Base-by-base conservation (phyloP, 2,329 filamentous ascomycete species). In the Trichoderma atroviride region DNA sequence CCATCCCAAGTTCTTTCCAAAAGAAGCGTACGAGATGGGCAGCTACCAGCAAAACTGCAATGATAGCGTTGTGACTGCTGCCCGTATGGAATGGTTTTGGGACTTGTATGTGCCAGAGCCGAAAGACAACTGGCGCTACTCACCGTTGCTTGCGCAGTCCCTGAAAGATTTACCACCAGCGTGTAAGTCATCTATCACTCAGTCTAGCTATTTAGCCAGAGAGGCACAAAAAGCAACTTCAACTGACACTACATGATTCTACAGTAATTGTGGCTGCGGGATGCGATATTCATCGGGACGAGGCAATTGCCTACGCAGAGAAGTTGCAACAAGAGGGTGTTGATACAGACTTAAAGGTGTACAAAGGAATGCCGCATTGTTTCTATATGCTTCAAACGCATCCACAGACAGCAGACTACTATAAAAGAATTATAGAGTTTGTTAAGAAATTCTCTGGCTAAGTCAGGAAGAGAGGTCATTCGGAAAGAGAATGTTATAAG, bases 261-360 rank as follows among this genome's bases (percentile, higher is more conserved):
- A 9, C 22, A 81, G 79, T 80, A 37, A 71, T 82, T n/a, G 74
- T 79, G 52, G 72, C 76, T 5, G 79, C 75, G 3, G 80, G 79
- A 7, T 72, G 74, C 22, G 80, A 82, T 68, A 70, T 76, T 3
- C 72, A 81, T n/a, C 75, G 80, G 19, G 80, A 82, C 63, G 81
- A 82, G 29, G 79, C 73, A 10, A 73, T 82, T 35, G 80, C 79
- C 2, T 80, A 80, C 58, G 79, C 78, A 6, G 79, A 81, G 69
- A 75, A 75, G 10, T 74, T 82, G 29, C 56, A 75, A 60, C 73
- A 71, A 0, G 78, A 77, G 6, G 78, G 78, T 29, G 76, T 76
- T 10, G 72, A 77, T 5, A 76, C 76, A 22, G 75, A 79, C 57
- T 61, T 80, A n/a, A 71, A 78, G 50, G 70, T 74, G 27, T 80